These are phyloP conservation scores for Athelia sp. DNA, from an alignment of 1,284 basidiomycete genomes.

Conservation along the genomic window DNA sequence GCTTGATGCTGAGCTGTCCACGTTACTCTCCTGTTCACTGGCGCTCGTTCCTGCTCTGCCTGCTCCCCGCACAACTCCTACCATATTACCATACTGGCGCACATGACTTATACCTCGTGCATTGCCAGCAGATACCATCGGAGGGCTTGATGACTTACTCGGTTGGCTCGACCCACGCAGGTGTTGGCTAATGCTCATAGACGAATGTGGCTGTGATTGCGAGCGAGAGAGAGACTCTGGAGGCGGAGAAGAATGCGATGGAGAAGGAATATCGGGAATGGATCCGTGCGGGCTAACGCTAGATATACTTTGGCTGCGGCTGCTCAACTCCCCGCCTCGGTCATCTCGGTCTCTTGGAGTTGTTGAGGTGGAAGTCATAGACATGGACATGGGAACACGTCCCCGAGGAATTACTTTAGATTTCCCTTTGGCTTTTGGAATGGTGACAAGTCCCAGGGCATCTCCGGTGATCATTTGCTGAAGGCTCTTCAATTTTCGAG, in stretches of 20 bases:
- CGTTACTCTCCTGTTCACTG: constrained; percentile 59
- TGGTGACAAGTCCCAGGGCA: constrained; percentile 61
- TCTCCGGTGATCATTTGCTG: constrained; percentile 70
- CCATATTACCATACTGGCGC: constrained; percentile 34
- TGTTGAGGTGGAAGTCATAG: constrained; percentile 10
- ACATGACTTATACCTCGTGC: constrained; percentile 42
- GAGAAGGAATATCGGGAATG: constrained; percentile 73
- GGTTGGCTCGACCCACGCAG: constrained; percentile 28
- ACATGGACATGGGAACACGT: constrained; percentile 31
- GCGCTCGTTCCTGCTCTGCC: constrained; percentile 20
- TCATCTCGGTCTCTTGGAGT: constrained; percentile 10
- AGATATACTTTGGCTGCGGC: constrained; percentile 63
- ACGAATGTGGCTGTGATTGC: constrained; percentile 32
- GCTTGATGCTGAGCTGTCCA: constrained; percentile 69
- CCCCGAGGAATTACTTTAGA: constrained; percentile 39
- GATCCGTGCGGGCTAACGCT: constrained; percentile 66
- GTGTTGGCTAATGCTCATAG: constrained; percentile 39
- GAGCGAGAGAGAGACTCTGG: constrained; percentile 28
- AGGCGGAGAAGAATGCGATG: constrained; percentile 24
- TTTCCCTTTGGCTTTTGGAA: constrained; percentile 27
- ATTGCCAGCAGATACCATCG: constrained; percentile 47
- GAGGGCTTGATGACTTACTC: constrained; percentile 55
- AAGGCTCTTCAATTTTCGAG: constrained; percentile 59
- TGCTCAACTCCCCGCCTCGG: constrained; percentile 31
- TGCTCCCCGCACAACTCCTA: constrained; percentile 6